A percentile compares a stretch with the other conserved stretches of the same genome.
phyloP scores from a whole-genome alignment of 345 rosid genomes.

The Hibiscus mutabilis region DNA sequence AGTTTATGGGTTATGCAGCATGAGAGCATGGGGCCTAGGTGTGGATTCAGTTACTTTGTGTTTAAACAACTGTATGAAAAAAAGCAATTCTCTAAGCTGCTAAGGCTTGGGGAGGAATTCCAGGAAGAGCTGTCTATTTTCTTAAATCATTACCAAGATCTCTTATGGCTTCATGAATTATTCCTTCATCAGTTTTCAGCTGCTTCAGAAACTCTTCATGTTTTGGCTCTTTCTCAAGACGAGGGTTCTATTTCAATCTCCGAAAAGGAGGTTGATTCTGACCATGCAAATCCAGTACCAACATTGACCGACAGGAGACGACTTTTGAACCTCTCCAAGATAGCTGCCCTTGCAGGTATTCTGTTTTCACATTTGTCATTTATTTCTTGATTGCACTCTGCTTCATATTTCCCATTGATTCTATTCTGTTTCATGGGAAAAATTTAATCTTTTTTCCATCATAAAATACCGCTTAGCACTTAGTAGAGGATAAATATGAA shows the following conservation, averaged over 20 bases:
- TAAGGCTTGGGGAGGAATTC: conserved; percentile 94
- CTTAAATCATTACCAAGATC: conserved; percentile 54
- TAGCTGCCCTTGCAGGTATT: conserved; percentile 76
- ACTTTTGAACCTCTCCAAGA: conserved; percentile 75
- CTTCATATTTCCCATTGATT: background rate
- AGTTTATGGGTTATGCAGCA: conserved; percentile 39
- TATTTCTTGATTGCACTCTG: background rate
- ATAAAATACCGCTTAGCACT: background rate
- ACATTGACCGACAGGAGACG: conserved; percentile 66
- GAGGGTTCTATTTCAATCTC: conserved; percentile 28
- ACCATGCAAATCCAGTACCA: conserved; percentile 25
- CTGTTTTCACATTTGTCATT: background rate
- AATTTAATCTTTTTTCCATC: background rate
- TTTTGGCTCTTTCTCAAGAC: conserved; percentile 66
- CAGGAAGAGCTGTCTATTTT: conserved; percentile 67
- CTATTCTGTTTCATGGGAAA: background rate
- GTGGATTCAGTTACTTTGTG: conserved; percentile 91
- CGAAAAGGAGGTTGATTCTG: conserved; percentile 37
- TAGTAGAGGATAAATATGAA: background rate
- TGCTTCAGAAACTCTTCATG: conserved; percentile 84
- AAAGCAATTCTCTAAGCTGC: conserved; percentile 69
- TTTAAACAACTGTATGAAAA: conserved; percentile 59
- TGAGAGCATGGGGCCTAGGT: conserved; percentile 81
- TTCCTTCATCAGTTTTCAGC: conserved; percentile 80
- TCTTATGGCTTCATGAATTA: conserved; percentile 83